phyloP scores from a whole-genome alignment of 2,329 filamentous ascomycete genomes.

The Scedosporium dehoogii region DNA sequence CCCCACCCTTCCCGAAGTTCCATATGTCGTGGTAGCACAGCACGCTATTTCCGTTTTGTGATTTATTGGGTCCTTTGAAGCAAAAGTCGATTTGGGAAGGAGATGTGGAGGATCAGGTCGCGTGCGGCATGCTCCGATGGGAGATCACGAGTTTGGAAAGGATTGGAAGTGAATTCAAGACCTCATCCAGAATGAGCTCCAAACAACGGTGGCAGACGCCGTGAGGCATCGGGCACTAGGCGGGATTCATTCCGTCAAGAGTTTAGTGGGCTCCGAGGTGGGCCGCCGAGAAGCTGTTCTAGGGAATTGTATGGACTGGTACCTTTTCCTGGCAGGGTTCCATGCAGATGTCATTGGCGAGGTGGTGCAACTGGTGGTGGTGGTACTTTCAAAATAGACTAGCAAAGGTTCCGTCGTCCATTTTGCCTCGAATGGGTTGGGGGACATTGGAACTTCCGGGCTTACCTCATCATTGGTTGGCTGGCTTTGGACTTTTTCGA shows the following conservation, averaged over 20 bases:
- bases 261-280: neutral
- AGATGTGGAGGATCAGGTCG: neutral
- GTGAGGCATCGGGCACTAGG: neutral
- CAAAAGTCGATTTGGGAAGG: neutral
- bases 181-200: neutral
- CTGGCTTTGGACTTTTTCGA: no score
- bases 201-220: neutral
- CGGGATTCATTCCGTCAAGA: constrained; percentile 1
- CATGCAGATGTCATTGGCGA: no score
- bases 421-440: no score
- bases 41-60: neutral
- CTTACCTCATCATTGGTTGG: no score
- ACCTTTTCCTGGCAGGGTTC: neutral
- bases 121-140: neutral
- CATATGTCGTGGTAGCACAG: neutral
- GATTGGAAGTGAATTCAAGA: neutral
- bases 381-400: no score
- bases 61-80: neutral
- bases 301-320: neutral
- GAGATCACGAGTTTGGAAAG: neutral
- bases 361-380: no score
- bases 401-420: no score
- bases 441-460: no score
- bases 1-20: neutral
- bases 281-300: neutral